Evolutionary conservation across 2,329 filamentous ascomycete genomes (phyloP).

Genomic region (Lachnellula subtilissima): DNA sequence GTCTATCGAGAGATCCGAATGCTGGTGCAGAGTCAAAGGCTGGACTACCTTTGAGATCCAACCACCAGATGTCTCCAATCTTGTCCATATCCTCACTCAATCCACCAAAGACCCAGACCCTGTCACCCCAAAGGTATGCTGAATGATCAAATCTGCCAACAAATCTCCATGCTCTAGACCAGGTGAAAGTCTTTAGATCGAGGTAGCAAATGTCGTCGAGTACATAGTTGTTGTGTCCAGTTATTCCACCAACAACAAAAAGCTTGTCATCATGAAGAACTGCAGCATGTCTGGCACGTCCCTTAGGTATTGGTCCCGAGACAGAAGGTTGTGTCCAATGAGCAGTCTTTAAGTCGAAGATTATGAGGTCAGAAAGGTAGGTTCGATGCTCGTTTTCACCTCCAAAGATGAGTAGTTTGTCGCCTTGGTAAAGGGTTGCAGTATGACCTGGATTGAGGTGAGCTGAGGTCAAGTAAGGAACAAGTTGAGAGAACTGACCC

Average conservation of each 20-base stretch:
- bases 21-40: slow-evolving; percentile 70
- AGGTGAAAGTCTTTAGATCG: slow-evolving; percentile 94
- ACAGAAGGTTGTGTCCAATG: slow-evolving; percentile 94
- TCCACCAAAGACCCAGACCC: slow-evolving; percentile 95
- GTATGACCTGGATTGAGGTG: slow-evolving; percentile 67
- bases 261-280: slow-evolving; percentile 92
- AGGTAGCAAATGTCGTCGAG: slow-evolving; percentile 95
- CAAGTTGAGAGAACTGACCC: slow-evolving; percentile 53
- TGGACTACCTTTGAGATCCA: slow-evolving; percentile 86
- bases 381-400: slow-evolving; percentile 97
- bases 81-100: slow-evolving; percentile 96
- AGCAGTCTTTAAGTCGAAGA: slow-evolving; percentile 90
- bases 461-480: neutral
- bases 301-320: slow-evolving; percentile 77
- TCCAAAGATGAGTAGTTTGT: slow-evolving; percentile 95
- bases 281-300: slow-evolving; percentile 86
- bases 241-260: slow-evolving; percentile 94
- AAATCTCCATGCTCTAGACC: slow-evolving; percentile 95
- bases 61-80: slow-evolving; percentile 93
- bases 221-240: slow-evolving; percentile 85
- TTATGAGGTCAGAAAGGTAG: slow-evolving; percentile 90
- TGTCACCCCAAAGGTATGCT: slow-evolving; percentile 85
- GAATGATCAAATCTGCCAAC: slow-evolving; percentile 93
- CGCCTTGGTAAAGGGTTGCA: slow-evolving; percentile 85
- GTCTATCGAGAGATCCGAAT: slow-evolving; percentile 46